Conservation (phyloP, 352 stramenopile species). For the Phytophthora colocasiae region DNA sequence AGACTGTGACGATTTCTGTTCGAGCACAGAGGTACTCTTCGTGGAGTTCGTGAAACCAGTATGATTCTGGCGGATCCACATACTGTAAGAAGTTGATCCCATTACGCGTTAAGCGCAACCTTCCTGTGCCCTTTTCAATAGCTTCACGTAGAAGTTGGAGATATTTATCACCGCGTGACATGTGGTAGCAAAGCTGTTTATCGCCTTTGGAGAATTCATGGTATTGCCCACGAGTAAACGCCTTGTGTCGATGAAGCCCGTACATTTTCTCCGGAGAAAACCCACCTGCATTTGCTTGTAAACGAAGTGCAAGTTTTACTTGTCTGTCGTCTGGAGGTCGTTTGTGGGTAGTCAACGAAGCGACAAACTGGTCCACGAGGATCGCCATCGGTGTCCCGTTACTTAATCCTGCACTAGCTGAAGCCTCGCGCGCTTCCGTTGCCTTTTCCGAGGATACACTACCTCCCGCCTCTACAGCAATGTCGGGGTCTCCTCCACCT, state of each 20-base stretch:
- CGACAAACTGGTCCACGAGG: conserved; percentile 31
- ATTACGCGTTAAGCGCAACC: conserved; percentile 58
- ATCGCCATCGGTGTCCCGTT: conserved; percentile 8
- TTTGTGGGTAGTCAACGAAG: conserved; percentile 35
- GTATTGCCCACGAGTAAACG: background rate
- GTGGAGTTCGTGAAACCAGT: conserved; percentile 46
- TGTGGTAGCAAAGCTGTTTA: conserved; percentile 14
- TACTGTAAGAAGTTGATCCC: conserved; percentile 53
- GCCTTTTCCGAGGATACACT: conserved; percentile 22
- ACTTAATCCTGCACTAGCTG: background rate
- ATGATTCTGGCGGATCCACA: conserved; percentile 35
- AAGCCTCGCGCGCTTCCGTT: conserved; percentile 22
- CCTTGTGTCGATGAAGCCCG: conserved; percentile 30
- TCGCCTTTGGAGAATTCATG: background rate
- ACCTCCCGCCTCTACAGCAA: background rate
- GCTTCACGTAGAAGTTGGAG: conserved; percentile 57
- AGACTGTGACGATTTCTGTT: conserved; percentile 3
- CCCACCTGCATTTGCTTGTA: conserved; percentile 55
- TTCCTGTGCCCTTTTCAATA: conserved; percentile 56
- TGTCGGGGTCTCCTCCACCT: background rate
- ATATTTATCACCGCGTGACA: conserved; percentile 41
- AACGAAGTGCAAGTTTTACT: conserved; percentile 53
- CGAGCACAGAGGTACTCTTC: conserved; percentile 39
- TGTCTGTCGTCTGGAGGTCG: conserved; percentile 55
- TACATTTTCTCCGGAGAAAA: conserved; percentile 59